A percentile compares a stretch with the other conserved stretches of the same genome.
Evolutionary conservation across 306 rosid genomes (phyloP).

Genomic region (Glycine latifolia): DNA sequence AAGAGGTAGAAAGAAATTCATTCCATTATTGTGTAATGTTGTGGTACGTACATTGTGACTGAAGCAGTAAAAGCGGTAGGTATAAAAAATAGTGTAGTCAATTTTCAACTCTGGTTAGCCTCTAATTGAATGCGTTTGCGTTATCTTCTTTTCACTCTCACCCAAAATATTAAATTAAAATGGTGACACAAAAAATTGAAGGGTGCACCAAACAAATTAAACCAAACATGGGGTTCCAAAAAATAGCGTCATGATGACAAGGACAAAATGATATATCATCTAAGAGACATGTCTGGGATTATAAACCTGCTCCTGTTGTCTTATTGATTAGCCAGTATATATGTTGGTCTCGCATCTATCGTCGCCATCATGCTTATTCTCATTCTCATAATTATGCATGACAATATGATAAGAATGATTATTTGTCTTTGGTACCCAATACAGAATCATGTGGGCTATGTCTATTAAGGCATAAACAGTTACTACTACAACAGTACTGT

Average conservation of each 20-base stretch:
- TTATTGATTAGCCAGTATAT: conserved; percentile 53
- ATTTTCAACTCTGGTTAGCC: conserved; percentile 11
- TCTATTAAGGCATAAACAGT: conserved; percentile 33
- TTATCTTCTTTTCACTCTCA: no score
- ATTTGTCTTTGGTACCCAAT: conserved; percentile 42
- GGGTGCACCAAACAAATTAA: conserved; percentile 6
- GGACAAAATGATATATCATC: conserved; percentile 47
- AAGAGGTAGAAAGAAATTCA: background rate
- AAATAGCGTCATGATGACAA: conserved; percentile 36
- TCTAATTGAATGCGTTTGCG: conserved; percentile 18
- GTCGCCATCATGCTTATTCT: conserved; percentile 50
- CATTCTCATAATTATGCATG: conserved; percentile 29
- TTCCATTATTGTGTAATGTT: background rate
- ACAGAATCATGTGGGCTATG: conserved; percentile 51
- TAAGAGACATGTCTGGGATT: conserved; percentile 54
- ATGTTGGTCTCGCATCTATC: conserved; percentile 39
- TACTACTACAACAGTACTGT: no score
- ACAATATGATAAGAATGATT: conserved; percentile 49
- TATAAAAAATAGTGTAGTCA: conserved; percentile 20
- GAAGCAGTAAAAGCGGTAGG: conserved; percentile 9
- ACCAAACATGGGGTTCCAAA: background rate
- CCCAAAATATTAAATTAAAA: background rate
- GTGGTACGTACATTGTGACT: background rate
- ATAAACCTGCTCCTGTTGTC: conserved; percentile 53
- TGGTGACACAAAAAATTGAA: conserved; percentile 6